Percentiles rank a stretch among this genome's conserved stretches.
These are phyloP conservation scores for Lactarius sp. DNA, from an alignment of 768 basidiomycete species.

Conservation along the genomic window DNA sequence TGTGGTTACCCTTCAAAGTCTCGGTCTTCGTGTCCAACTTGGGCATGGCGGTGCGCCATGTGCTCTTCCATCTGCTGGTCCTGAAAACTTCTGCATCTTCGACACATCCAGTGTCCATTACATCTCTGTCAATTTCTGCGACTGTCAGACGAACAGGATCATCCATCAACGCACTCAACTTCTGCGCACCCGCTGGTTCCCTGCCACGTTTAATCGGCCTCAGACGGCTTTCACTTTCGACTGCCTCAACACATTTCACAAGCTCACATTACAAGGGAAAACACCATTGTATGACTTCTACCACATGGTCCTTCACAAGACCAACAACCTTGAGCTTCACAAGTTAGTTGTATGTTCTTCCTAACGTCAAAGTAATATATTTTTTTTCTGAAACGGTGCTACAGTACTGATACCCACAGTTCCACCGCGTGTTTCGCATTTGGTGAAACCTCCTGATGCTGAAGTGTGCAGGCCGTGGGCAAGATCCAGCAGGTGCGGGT, in stretches of 20 bases:
- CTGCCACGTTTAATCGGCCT: conserved; percentile 1
- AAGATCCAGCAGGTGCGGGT: conserved; percentile 11
- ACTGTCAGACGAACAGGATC: background rate
- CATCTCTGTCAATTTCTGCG: conserved; percentile 4
- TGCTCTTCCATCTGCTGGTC: background rate
- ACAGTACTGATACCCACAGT: conserved; percentile 10
- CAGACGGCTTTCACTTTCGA: too few species aligned
- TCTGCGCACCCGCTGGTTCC: conserved; percentile 12
- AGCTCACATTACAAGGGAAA: too few species aligned
- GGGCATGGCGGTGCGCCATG: too few species aligned
- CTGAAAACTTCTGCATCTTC: conserved; percentile 1
- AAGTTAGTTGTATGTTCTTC: background rate
- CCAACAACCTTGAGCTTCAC: background rate
- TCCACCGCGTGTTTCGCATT: background rate
- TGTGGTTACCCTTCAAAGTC: too few species aligned
- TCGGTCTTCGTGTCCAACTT: too few species aligned
- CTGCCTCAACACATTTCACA: too few species aligned
- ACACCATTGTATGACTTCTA: conserved; percentile 12
- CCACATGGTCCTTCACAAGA: background rate
- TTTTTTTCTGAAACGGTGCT: background rate
- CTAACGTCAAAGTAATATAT: background rate
- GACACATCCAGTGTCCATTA: conserved; percentile 4
- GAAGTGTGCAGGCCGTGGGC: conserved; percentile 3
- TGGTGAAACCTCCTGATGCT: background rate
- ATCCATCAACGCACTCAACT: conserved; percentile 1